These are phyloP conservation scores for Arctium minus DNA, from an alignment of 129 eudicot species.

Conservation along the genomic window DNA sequence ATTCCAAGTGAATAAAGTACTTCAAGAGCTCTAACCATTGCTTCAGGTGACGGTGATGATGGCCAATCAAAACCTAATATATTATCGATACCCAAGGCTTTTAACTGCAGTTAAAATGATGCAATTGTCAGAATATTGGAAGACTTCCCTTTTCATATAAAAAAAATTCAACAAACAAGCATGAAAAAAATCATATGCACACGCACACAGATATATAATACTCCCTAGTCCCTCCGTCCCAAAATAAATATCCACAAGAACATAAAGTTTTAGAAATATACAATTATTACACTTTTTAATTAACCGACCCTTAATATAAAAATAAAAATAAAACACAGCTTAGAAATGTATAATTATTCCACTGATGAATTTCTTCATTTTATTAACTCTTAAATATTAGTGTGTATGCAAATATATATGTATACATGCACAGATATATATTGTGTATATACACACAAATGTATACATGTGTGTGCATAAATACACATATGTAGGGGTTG, in stretches of 20 bases:
- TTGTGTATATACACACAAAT: neutral
- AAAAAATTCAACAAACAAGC: neutral
- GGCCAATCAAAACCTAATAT: constrained; percentile 99
- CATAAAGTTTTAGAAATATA: neutral
- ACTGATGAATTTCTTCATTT: neutral
- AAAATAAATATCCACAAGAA: neutral
- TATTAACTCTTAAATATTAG: neutral
- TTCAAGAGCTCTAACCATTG: constrained; percentile 96
- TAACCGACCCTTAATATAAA: neutral
- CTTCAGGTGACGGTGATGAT: constrained; percentile 87
- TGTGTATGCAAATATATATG: neutral
- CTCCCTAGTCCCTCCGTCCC: neutral
- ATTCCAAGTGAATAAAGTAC: constrained; percentile 93
- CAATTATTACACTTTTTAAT: neutral
- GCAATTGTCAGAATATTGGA: constrained; percentile 9
- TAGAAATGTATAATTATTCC: too few species aligned
- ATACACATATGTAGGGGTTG: neutral
- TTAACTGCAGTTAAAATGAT: constrained; percentile 48
- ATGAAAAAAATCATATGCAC: neutral
- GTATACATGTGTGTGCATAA: neutral
- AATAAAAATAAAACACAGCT: neutral
- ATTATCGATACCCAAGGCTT: constrained; percentile 91
- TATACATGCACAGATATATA: neutral
- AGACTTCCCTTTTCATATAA: neutral
- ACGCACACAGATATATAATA: neutral